Conservation (phyloP, 2,329 filamentous ascomycete species). For the Aphanocladium album region DNA sequence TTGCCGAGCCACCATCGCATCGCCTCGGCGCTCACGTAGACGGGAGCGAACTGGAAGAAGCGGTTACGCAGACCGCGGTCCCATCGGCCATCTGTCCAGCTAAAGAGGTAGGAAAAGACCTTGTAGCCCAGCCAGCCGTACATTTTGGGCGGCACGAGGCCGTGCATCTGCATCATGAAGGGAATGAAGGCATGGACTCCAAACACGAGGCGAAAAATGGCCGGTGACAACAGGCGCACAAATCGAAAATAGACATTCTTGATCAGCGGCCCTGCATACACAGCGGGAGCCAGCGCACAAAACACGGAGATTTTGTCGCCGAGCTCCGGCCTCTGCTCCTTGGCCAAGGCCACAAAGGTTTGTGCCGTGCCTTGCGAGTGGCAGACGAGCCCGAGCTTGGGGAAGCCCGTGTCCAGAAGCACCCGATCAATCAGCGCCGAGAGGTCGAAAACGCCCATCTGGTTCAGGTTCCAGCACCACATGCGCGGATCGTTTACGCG, state of each 20-base stretch:
- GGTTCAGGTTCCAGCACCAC: conserved; percentile 95
- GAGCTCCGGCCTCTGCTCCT: conserved; percentile 81
- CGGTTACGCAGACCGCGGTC: conserved; percentile 72
- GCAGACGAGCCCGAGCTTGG: conserved; percentile 74
- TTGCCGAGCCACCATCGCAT: conserved; percentile 95
- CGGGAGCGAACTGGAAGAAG: conserved; percentile 88
- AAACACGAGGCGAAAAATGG: conserved; percentile 74
- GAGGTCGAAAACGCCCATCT: conserved; percentile 88
- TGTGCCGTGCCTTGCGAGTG: conserved; percentile 92
- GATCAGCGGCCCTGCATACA: conserved; percentile 81
- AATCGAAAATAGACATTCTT: conserved; percentile 88
- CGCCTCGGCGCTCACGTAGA: conserved; percentile 82
- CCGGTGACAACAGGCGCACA: conserved; percentile 73
- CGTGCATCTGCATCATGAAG: conserved; percentile 83
- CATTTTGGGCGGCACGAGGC: conserved; percentile 55
- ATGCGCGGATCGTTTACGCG: conserved; percentile 75
- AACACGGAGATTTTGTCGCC: conserved; percentile 82
- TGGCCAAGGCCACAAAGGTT: conserved; percentile 80
- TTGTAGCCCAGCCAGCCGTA: conserved; percentile 83
- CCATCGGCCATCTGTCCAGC: conserved; percentile 82
- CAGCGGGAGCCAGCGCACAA: conserved; percentile 84
- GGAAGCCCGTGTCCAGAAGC: conserved; percentile 74
- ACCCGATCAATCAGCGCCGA: conserved; percentile 76
- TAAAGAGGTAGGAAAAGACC: conserved; percentile 84
- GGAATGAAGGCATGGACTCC: conserved; percentile 93